Percentiles rank a stretch among this genome's conserved stretches.
Conservation (phyloP, 345 rosid genomes). For the Heritiera littoralis region DNA sequence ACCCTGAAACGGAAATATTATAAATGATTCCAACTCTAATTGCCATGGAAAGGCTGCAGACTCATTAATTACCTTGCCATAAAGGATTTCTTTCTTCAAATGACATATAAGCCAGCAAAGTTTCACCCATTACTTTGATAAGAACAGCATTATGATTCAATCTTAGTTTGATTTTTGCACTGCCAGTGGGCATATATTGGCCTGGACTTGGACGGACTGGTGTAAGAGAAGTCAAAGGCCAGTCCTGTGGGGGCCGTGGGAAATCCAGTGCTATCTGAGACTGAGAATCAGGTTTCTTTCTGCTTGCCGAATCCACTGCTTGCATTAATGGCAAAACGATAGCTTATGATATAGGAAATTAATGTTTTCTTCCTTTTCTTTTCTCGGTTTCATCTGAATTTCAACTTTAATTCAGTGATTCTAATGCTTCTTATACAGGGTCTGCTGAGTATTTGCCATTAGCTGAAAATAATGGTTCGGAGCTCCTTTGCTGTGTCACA, state of each 20-base stretch:
- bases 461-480: neutral
- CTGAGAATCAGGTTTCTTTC: conserved; percentile 20
- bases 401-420: neutral
- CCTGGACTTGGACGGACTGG: neutral
- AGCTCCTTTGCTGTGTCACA: conserved; percentile 18
- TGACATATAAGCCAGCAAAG: conserved; percentile 13
- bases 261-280: neutral
- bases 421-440: conserved; percentile 13
- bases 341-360: neutral
- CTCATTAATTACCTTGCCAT: conserved; percentile 28
- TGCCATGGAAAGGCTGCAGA: conserved; percentile 17
- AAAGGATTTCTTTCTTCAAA: neutral
- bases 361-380: neutral
- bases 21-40: conserved; percentile 19
- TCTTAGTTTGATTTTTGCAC: neutral
- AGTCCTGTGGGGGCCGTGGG: neutral
- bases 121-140: neutral
- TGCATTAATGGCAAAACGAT: neutral
- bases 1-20: conserved; percentile 12
- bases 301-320: neutral
- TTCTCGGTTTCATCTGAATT: neutral
- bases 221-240: neutral
- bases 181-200: conserved; percentile 19
- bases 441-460: too few relatives aligned
- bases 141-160: conserved; percentile 4